Base-by-base conservation (phyloP, 352 stramenopile species). In the Phytopythium oedochilum region DNA sequence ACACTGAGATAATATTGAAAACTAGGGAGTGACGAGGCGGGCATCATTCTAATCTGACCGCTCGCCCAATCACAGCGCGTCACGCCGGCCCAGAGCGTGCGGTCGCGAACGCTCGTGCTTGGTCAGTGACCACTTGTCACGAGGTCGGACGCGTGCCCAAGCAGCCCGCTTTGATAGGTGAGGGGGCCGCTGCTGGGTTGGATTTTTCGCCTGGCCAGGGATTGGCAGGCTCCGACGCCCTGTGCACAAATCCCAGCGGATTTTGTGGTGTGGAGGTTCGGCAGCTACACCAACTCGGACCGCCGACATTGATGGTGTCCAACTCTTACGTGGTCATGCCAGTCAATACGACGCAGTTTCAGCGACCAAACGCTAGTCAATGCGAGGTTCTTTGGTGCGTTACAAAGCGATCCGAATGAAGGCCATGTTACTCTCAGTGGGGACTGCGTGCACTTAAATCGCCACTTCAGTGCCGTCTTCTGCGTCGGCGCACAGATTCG, bases 1-100 rank as follows among this genome's bases (percentile, higher is more conserved):
- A 45, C 39, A 45, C 39, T 45, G 39, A 45, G 11, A 45, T 17
- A 26, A 45, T n/a, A 26, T 5, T 12, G 8, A 17, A 26, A 28
- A 29, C 1, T 17, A 12, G 7, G n/a, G 7, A 28, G 22, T 47
- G 40, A 47, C 40, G 22, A 18, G 40, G 40, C 10, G 25, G 22
- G 40, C 40, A 32, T 47, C 40, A 31, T 28, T n/a, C 40, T 47
- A 23, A 47, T 47, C 40, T 17, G 40, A 15, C 11, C 22, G 14
- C 25, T 18, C 40, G 14, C 40, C 40, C 40, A 47, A 47, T 47
- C 40, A 47, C n/a, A 45, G 39, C 39, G 22, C 11, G 39, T 45
- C 39, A 45, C 22, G 15, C 22, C 20, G 39, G 17, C 22, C 39
- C 7, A 8, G 9, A 45, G 39, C 40, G 22, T 28, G 14, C 23